phyloP scores from a whole-genome alignment of 1,284 basidiomycete species.

The Ganoderma sp. region DNA sequence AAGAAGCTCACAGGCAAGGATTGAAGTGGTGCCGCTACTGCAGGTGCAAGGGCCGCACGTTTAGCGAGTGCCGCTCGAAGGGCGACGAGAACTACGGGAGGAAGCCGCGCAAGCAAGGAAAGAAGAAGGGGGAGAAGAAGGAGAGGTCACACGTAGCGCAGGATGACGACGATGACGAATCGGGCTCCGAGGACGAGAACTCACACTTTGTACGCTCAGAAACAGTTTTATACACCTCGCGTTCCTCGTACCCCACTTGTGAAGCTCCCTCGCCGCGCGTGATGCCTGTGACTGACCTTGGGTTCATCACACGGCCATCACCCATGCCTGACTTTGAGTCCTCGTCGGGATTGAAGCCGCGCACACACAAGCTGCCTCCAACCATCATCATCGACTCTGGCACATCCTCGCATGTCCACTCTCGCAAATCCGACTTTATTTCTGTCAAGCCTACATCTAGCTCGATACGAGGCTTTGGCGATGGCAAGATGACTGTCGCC shows the following conservation, averaged over 20 bases:
- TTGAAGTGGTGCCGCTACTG: conserved; percentile 13
- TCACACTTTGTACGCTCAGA: conserved; percentile 18
- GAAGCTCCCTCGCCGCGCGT: neutral
- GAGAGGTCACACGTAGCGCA: conserved; percentile 15
- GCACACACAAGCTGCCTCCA: neutral
- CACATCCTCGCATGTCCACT: conserved; percentile 18
- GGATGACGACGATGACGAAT: neutral
- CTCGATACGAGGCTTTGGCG: conserved; percentile 14
- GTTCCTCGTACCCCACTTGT: conserved; percentile 2
- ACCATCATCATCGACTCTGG: conserved; percentile 16
- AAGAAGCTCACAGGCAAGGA: neutral
- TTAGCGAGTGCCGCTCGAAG: conserved; percentile 4
- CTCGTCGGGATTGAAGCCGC: neutral
- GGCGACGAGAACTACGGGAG: neutral
- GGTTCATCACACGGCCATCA: neutral
- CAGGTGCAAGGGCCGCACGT: neutral
- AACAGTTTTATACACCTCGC: conserved; percentile 7
- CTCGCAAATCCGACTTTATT: conserved; percentile 13
- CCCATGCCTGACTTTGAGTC: no score
- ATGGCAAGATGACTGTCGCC: conserved; percentile 12
- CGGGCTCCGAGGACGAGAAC: conserved; percentile 5
- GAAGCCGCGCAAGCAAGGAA: neutral
- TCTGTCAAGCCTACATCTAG: conserved; percentile 2
- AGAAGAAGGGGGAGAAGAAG: conserved; percentile 14
- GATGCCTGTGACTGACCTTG: neutral